Conservation (phyloP, 495 filamentous ascomycete genomes). For the Penicillium chermesinum region DNA sequence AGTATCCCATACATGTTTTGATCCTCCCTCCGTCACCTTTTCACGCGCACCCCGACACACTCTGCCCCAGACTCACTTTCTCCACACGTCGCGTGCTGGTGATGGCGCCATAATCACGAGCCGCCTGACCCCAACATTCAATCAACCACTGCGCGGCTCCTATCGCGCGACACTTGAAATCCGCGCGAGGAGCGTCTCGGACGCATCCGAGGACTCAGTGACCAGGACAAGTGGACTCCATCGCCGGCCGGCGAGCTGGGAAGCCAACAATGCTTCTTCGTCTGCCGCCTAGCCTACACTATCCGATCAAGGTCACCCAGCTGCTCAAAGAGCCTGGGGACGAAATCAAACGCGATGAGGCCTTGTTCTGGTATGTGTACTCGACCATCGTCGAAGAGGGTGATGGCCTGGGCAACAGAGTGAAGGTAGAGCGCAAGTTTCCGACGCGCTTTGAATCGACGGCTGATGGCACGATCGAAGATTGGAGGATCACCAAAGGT, state of each 20-base stretch:
- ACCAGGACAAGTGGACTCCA: slow-evolving; percentile 4
- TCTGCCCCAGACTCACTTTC: neutral
- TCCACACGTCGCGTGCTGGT: slow-evolving; percentile 26
- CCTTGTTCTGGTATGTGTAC: slow-evolving; percentile 81
- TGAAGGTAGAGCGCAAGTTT: slow-evolving; percentile 65
- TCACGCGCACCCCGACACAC: neutral
- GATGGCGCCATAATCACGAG: slow-evolving; percentile 33
- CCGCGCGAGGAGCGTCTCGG: neutral
- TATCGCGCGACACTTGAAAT: neutral
- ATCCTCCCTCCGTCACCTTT: neutral
- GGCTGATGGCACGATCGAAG: slow-evolving; percentile 67
- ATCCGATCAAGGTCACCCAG: slow-evolving; percentile 90
- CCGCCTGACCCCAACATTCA: slow-evolving; percentile 17
- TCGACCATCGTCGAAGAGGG: slow-evolving; percentile 70
- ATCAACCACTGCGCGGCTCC: slow-evolving; percentile 1
- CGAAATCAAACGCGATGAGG: slow-evolving; percentile 64
- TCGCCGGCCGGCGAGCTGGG: slow-evolving; percentile 17
- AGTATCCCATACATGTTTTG: neutral
- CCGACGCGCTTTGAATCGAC: slow-evolving; percentile 75
- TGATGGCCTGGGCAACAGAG: slow-evolving; percentile 59
- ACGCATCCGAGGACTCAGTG: slow-evolving; percentile 2
- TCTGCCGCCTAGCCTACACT: slow-evolving; percentile 61
- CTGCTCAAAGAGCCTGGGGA: slow-evolving; percentile 74
- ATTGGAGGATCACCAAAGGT: slow-evolving; percentile 72
- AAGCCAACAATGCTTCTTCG: slow-evolving; percentile 46